These are phyloP conservation scores for Trypethelium eluteriae DNA, from an alignment of 495 filamentous ascomycete genomes.

Conservation along the genomic window DNA sequence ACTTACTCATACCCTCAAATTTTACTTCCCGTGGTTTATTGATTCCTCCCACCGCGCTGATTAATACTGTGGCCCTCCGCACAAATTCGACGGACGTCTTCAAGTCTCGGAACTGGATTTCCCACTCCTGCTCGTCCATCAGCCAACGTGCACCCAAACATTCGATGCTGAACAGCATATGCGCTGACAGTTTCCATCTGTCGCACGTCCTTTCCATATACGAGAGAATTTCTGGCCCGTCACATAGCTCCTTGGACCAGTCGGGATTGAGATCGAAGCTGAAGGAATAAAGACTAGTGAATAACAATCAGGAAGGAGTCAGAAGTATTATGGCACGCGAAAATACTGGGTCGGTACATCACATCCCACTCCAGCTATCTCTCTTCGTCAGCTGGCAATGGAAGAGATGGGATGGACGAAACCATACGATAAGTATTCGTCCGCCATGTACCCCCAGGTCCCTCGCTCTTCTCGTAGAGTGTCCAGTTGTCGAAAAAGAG, in stretches of 20 bases:
- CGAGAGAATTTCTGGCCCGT: constrained; percentile 26
- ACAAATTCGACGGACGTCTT: constrained; percentile 24
- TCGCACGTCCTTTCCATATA: constrained; percentile 36
- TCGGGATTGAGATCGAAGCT: constrained; percentile 31
- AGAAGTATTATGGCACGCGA: background rate
- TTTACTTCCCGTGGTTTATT: constrained; percentile 15
- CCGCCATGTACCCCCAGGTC: constrained; percentile 30
- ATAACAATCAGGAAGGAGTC: background rate
- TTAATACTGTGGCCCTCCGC: constrained; percentile 23
- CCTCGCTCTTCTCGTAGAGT: constrained; percentile 28
- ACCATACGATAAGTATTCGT: constrained; percentile 28
- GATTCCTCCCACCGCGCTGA: constrained; percentile 28
- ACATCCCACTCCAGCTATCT: constrained; percentile 19
- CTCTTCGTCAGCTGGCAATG: constrained; percentile 4
- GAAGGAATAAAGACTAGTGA: constrained; percentile 28
- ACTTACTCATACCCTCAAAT: constrained; percentile 47
- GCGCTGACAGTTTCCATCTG: constrained; percentile 31
- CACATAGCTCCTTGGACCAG: constrained; percentile 31
- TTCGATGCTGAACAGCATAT: constrained; percentile 25
- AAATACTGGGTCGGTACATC: constrained; percentile 25
- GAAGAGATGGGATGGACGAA: background rate
- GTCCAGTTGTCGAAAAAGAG: constrained; percentile 29
- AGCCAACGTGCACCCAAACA: constrained; percentile 31
- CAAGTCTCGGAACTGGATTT: constrained; percentile 27
- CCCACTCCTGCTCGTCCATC: constrained; percentile 24